These are phyloP conservation scores for Lotmaria passim DNA, from an alignment of 208 protist genomes.

Conservation along the genomic window DNA sequence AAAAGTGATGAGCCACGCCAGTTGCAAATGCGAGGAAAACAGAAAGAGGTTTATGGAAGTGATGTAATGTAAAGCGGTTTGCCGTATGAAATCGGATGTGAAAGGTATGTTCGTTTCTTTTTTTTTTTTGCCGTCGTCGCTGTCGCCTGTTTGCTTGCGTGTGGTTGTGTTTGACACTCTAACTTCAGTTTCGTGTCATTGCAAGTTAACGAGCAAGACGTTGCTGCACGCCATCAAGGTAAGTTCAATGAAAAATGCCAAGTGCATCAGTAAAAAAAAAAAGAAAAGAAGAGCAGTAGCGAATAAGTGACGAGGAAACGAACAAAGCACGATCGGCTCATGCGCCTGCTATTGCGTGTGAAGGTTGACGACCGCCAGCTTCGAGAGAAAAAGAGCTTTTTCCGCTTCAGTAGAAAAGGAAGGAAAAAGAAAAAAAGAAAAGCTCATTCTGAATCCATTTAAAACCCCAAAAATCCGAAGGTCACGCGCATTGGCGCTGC, in stretches of 20 bases:
- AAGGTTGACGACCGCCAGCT: background rate
- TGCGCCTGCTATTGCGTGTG: no score
- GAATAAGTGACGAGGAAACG: no score
- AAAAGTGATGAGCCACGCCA: background rate
- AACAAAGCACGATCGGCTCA: no score
- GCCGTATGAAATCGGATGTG: slow-evolving; percentile 4
- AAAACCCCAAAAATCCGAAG: no score
- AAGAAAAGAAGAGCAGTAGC: no score
- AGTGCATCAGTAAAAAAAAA: no score
- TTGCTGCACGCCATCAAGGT: background rate
- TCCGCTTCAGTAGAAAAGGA: background rate
- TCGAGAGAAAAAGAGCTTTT: background rate
- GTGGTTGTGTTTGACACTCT: slow-evolving; percentile 4
- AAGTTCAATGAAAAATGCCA: background rate
- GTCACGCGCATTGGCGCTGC: no score
- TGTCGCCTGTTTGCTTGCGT: background rate
- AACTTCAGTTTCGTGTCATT: slow-evolving; percentile 15
- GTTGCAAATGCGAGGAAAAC: background rate
- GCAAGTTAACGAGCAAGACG: slow-evolving; percentile 27
- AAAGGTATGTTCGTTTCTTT: background rate
- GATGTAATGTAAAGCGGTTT: background rate
- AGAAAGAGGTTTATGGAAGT: background rate
- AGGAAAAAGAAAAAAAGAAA: background rate
- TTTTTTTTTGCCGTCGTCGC: background rate
- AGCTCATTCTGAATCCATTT: no score